These are phyloP conservation scores for Saksenaea vasiformis DNA, from an alignment of 371 early-diverging fungal species.

Conservation along the genomic window DNA sequence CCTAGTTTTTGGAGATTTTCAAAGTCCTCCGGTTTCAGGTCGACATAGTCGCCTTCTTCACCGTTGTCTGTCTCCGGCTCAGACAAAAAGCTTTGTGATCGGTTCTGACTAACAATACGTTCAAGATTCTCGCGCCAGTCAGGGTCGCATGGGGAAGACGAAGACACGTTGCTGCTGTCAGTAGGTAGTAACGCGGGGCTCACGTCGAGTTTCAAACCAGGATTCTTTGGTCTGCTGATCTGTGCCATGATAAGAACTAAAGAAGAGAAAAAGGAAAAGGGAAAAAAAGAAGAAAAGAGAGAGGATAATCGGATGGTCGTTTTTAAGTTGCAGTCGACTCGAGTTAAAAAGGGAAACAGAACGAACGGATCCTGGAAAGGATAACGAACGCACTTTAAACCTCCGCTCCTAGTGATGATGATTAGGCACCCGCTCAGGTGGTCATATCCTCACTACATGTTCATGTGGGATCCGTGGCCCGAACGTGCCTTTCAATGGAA, in stretches of 20 bases:
- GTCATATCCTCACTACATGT: too few species aligned
- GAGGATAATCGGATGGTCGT: constrained; percentile 1
- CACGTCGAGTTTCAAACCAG: not conserved
- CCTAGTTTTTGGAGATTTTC: constrained; percentile 73
- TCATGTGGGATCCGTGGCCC: too few species aligned
- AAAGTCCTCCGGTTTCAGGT: constrained; percentile 55
- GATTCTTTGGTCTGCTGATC: not conserved
- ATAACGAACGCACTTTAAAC: not conserved
- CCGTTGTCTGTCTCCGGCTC: constrained; percentile 4
- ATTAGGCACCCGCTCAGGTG: not conserved
- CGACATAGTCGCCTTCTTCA: constrained; percentile 14
- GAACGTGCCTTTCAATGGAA: too few species aligned
- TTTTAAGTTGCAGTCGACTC: not conserved
- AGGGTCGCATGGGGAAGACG: constrained; percentile 17
- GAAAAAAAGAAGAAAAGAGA: not conserved
- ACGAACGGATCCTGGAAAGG: not conserved
- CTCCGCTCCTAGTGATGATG: not conserved
- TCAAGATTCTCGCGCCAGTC: constrained; percentile 39
- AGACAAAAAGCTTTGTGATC: constrained; percentile 15
- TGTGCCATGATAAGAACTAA: constrained; percentile 8
- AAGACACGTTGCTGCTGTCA: not conserved
- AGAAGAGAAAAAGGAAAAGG: not conserved
- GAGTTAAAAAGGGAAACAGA: constrained; percentile 8
- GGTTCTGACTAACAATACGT: constrained; percentile 37
- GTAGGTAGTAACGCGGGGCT: not conserved